Percentiles rank a stretch among this genome's conserved stretches.
phyloP scores from a whole-genome alignment of 2,329 filamentous ascomycete genomes.

The Colletotrichum sp. region DNA sequence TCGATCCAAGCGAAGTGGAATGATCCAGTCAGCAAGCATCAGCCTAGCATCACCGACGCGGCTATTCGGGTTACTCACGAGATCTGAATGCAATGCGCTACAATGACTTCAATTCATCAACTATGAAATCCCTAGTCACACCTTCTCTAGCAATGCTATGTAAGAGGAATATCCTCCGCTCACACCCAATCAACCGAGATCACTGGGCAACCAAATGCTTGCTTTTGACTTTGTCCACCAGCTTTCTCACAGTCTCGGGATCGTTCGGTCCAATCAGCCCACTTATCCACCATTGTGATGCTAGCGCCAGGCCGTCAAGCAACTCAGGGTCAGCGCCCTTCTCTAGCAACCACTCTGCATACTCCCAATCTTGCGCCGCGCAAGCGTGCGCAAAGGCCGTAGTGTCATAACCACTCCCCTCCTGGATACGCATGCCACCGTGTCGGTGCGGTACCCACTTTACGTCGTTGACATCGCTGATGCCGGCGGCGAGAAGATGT shows the following conservation, averaged over 20 bases:
- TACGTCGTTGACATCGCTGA: neutral
- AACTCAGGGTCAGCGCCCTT: neutral
- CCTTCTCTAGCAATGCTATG: neutral
- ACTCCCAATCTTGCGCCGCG: neutral
- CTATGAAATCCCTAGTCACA: neutral
- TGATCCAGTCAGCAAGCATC: neutral
- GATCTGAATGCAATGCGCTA: neutral
- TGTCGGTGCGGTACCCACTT: neutral
- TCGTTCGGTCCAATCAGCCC: neutral
- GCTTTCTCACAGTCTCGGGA: neutral
- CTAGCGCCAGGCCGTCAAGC: neutral
- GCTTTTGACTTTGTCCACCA: neutral
- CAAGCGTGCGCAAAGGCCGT: neutral
- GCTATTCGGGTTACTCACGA: rapidly evolving
- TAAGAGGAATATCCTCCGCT: neutral
- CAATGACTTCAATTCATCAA: neutral
- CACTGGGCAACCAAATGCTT: neutral
- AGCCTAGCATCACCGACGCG: neutral
- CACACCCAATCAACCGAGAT: neutral
- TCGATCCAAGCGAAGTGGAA: too few relatives aligned
- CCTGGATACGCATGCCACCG: rapidly evolving
- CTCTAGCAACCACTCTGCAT: neutral
- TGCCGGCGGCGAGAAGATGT: neutral
- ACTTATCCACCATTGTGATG: rapidly evolving
- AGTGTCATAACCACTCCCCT: neutral